A percentile compares a stretch with the other conserved stretches of the same genome.
phyloP scores from a whole-genome alignment of 371 early-diverging fungal genomes.

The Saksenaea oblongispora region DNA sequence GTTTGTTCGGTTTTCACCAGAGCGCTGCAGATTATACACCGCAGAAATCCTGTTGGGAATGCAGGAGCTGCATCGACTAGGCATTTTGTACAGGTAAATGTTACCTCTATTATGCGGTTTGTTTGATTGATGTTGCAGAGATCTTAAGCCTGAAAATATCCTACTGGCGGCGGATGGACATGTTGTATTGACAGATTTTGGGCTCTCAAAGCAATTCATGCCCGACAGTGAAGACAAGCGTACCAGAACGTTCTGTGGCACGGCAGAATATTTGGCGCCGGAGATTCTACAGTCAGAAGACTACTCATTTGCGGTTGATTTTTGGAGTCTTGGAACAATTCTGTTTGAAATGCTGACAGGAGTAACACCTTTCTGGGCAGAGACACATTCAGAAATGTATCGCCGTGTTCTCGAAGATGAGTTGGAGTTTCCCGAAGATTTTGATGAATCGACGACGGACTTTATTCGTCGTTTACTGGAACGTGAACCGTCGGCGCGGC shows the following conservation, averaged over 20 bases:
- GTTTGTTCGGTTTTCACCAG: slow-evolving; percentile 34
- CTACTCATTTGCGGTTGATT: slow-evolving; percentile 90
- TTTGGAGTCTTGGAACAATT: slow-evolving; percentile 96
- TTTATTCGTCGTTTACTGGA: slow-evolving; percentile 69
- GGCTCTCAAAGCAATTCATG: slow-evolving; percentile 64
- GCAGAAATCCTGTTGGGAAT: slow-evolving; percentile 88
- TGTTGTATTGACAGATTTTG: slow-evolving; percentile 75
- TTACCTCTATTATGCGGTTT: not conserved
- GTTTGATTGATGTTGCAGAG: slow-evolving; percentile 36
- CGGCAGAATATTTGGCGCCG: slow-evolving; percentile 91
- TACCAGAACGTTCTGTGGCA: slow-evolving; percentile 95
- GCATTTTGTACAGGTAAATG: slow-evolving; percentile 80
- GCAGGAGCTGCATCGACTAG: slow-evolving; percentile 83
- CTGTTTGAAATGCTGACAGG: slow-evolving; percentile 86
- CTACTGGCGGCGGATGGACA: slow-evolving; percentile 68
- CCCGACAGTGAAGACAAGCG: slow-evolving; percentile 40
- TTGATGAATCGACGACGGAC: slow-evolving; percentile 59
- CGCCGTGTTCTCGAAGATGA: slow-evolving; percentile 75
- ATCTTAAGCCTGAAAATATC: slow-evolving; percentile 71
- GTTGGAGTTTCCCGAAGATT: slow-evolving; percentile 71
- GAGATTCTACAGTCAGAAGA: slow-evolving; percentile 82
- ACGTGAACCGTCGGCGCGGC: slow-evolving; percentile 62
- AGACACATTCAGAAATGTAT: slow-evolving; percentile 81
- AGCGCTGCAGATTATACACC: slow-evolving; percentile 67
- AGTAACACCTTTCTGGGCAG: slow-evolving; percentile 79